Evolutionary conservation across 2,329 filamentous ascomycete genomes (phyloP), one percentile per base, ranked within the genome.

Genomic region (Fusarium sp.): DNA sequence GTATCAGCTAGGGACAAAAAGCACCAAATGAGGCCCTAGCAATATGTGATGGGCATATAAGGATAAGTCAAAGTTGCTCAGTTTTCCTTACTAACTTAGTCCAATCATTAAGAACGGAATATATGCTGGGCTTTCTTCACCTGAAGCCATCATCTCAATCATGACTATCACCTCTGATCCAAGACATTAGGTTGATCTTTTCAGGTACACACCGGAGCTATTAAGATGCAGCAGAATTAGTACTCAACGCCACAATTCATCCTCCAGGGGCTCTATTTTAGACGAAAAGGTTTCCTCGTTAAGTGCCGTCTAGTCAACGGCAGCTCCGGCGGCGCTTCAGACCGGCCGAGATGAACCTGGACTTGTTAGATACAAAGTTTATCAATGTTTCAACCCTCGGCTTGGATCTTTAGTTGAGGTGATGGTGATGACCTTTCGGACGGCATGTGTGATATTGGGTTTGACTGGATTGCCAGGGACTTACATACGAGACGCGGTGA

Each of bases 1-100:
- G 71, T 60, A 44, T 73, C 59, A 73, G 71, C 67, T 64, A 52
- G 61, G 17, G 17, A 37, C 35, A n/a, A n/a, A n/a, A 37, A 9
- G 17, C 17, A 8, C 7, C 17, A 5, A n/a, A 8, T 35, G 15
- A 61, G 58, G 58, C 56, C 58, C 33, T 17, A 32, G 30, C 25
- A 25, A 32, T 14, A 14, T 32, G 7, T 32, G 10, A 14, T 13
- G 11, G 30, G 5, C 30, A 27, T 45, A n/a, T 25, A 30, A 25
- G 19, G 23, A 27, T 32, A 30, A 32, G 19, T 35, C 33, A 25
- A 15, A n/a, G n/a, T 30, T 19, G 22, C 39, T 23, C 43, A n/a
- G 14, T 30, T 15, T n/a, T 50, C 32, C 43, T 19, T 30, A 25
- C 27, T 30, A 11, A 30, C 10, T 30, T 39, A 7, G 17, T 37